Conservation (phyloP, 2,329 filamentous ascomycete genomes). For the Penicillium sp. region DNA sequence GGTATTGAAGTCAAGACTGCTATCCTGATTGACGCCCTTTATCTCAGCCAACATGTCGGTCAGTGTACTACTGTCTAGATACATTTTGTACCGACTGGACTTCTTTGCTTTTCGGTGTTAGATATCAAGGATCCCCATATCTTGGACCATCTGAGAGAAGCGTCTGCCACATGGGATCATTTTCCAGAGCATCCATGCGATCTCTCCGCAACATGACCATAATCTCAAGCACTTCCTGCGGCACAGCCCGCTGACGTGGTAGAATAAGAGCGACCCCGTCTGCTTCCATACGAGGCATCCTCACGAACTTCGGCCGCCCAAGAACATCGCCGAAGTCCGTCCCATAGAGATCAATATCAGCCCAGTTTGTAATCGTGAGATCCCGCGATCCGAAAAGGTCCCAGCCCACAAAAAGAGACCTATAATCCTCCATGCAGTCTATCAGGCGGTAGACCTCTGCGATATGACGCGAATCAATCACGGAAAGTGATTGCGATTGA, state of each 20-base stretch:
- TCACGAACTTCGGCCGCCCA: constrained; percentile 4
- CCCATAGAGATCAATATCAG: constrained; percentile 8
- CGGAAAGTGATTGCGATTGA: not conserved
- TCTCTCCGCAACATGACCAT: not conserved
- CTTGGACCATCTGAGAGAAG: too few species aligned
- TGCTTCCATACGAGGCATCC: constrained; percentile 12
- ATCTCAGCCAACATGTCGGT: too few species aligned
- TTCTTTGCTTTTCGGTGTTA: too few species aligned
- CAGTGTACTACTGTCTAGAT: too few species aligned
- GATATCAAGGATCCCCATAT: too few species aligned
- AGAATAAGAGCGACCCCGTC: constrained; percentile 10
- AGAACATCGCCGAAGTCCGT: constrained; percentile 10
- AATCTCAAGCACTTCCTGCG: not conserved
- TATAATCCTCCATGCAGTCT: not conserved
- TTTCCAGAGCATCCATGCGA: not conserved
- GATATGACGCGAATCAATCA: not conserved
- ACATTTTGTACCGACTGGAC: too few species aligned
- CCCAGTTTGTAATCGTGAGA: constrained; percentile 16
- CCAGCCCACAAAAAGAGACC: constrained; percentile 10
- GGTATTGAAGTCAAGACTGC: too few species aligned
- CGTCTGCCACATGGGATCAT: not conserved
- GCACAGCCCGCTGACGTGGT: not conserved
- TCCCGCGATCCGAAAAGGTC: constrained; percentile 15
- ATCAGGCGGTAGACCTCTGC: constrained; percentile 8
- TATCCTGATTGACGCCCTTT: too few species aligned